These are phyloP conservation scores for Plectosphaerella sp. DNA, from an alignment of 2,329 filamentous ascomycete species.

Conservation along the genomic window DNA sequence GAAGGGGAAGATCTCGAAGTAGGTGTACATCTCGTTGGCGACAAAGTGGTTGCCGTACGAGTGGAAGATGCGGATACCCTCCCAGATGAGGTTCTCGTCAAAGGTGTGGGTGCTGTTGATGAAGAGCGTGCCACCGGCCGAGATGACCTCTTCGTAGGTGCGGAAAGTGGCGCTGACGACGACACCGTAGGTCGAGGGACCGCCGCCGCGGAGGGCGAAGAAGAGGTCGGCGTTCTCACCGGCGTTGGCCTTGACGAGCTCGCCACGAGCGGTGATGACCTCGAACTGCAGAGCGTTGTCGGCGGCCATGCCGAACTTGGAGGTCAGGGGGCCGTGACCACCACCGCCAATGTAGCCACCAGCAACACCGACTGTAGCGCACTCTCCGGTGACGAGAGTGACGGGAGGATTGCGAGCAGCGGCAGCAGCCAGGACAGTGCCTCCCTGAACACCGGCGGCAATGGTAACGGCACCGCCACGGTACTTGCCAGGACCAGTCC, in stretches of 20 bases:
- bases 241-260: slow-evolving; percentile 36
- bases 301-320: slow-evolving; percentile 36
- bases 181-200: slow-evolving; percentile 47
- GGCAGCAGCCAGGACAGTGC: slow-evolving; percentile 38
- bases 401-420: slow-evolving; percentile 30
- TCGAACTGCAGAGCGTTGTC: slow-evolving; percentile 44
- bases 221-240: slow-evolving; percentile 47
- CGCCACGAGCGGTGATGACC: slow-evolving; percentile 39
- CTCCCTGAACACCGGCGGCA: slow-evolving; percentile 45
- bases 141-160: slow-evolving; percentile 39
- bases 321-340: slow-evolving; percentile 45
- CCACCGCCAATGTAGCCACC: slow-evolving; percentile 60
- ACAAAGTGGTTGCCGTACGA: slow-evolving; percentile 33
- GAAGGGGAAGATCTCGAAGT: slow-evolving; percentile 34
- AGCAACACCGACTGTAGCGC: slow-evolving; percentile 51
- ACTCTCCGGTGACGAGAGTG: slow-evolving; percentile 47
- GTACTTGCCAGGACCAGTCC: slow-evolving; percentile 32
- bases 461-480: slow-evolving; percentile 46
- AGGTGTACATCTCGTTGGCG: slow-evolving; percentile 34
- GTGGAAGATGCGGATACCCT: slow-evolving; percentile 43
- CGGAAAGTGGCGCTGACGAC: slow-evolving; percentile 49
- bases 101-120: slow-evolving; percentile 30
- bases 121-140: slow-evolving; percentile 34
- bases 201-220: slow-evolving; percentile 52
- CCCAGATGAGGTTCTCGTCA: slow-evolving; percentile 38